Evolutionary conservation across 177 flowering plant species (phyloP).

Genomic region (Tripterygium wilfordii): DNA sequence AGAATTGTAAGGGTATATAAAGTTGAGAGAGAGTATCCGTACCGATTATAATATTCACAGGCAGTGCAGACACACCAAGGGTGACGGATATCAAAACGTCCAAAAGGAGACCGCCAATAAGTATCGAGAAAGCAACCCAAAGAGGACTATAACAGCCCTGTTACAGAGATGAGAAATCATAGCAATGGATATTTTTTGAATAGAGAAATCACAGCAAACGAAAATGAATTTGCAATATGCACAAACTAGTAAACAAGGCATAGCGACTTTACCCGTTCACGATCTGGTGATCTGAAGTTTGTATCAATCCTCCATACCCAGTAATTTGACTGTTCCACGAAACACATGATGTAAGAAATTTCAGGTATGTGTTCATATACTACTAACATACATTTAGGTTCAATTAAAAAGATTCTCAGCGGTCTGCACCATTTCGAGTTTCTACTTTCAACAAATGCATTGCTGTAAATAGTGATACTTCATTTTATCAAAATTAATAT

Average conservation of each 20-base stretch:
- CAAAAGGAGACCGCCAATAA: conserved; percentile 67
- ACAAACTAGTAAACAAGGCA: not conserved
- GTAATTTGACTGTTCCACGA: conserved; percentile 46
- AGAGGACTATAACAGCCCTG: conserved; percentile 73
- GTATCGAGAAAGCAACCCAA: conserved; percentile 78
- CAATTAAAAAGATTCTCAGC: no score
- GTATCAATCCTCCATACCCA: conserved; percentile 81
- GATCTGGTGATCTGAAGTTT: conserved; percentile 32
- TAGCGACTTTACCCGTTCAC: conserved; percentile 44
- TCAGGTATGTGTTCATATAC: not conserved
- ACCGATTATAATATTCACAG: conserved; percentile 82
- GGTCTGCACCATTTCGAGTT: no score
- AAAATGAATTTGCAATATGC: not conserved
- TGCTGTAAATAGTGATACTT: no score
- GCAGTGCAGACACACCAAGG: conserved; percentile 81
- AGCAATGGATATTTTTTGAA: not conserved
- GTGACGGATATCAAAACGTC: conserved; percentile 77
- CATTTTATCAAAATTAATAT: no score
- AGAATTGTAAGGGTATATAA: not conserved
- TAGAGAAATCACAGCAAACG: not conserved
- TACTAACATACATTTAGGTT: not conserved
- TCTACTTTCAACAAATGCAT: no score
- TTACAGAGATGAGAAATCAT: not conserved
- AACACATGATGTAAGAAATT: conserved; percentile 4
- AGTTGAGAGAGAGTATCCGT: not conserved